Percentiles rank a stretch among this genome's conserved stretches.
These are phyloP conservation scores for Aegilops tauschii DNA, from an alignment of 176 grass and related monocot genomes.

Conservation along the genomic window DNA sequence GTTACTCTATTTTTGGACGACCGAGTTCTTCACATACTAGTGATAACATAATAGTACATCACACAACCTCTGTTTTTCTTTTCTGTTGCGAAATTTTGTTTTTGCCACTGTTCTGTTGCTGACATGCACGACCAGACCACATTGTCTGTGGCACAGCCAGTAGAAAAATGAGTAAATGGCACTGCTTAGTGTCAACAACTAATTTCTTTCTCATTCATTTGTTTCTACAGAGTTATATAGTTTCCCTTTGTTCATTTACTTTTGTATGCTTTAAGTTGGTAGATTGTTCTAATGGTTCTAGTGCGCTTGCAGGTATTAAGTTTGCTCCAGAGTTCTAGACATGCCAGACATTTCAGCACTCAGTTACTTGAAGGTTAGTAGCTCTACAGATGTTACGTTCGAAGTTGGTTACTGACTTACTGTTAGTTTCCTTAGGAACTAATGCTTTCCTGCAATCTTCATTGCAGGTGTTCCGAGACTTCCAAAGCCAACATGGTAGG, in stretches of 20 bases:
- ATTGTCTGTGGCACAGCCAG: neutral
- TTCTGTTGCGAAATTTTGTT: neutral
- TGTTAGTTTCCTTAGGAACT: neutral
- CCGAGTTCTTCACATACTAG: neutral
- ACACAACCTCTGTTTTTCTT: neutral
- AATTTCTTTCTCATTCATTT: neutral
- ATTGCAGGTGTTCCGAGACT: constrained; percentile 32
- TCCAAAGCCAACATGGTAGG: constrained; percentile 49
- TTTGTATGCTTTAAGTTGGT: neutral
- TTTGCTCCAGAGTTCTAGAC: constrained; percentile 40
- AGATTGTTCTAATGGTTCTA: neutral
- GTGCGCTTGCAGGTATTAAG: constrained; percentile 43
- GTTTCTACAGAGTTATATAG: neutral
- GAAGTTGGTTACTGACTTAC: neutral
- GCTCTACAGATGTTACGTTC: constrained; percentile 20
- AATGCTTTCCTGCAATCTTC: constrained; percentile 8
- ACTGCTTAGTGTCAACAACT: neutral
- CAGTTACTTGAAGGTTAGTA: constrained; percentile 62
- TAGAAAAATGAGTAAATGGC: neutral
- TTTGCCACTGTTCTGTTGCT: neutral
- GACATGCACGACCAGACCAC: neutral
- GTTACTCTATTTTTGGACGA: neutral
- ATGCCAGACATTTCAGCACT: constrained; percentile 60
- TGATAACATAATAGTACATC: neutral
- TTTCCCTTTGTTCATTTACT: constrained; percentile 4